Conservation (phyloP, 78 protist species). For the Guillardia theta region DNA sequence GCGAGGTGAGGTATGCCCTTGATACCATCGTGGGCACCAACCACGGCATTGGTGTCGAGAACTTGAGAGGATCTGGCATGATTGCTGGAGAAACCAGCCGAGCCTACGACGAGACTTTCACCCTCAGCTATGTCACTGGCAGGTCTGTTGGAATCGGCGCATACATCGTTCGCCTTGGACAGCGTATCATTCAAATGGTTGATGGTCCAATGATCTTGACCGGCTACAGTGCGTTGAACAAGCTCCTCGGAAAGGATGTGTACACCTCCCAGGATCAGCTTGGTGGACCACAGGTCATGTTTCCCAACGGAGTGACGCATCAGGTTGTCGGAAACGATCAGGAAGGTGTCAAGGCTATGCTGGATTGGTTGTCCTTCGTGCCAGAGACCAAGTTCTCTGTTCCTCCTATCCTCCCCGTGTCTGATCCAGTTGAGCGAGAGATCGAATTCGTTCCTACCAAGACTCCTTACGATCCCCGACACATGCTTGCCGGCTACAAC, state of each 20-base stretch:
- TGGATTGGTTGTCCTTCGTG: constrained; percentile 87
- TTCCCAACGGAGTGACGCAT: constrained; percentile 94
- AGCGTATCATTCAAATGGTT: constrained; percentile 67
- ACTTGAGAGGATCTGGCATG: constrained; percentile 91
- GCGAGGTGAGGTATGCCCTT: constrained; percentile 63
- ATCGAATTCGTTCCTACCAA: constrained; percentile 72
- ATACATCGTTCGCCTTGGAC: constrained; percentile 94
- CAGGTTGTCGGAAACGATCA: constrained; percentile 74
- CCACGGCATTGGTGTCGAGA: constrained; percentile 96
- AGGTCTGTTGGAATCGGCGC: constrained; percentile 98
- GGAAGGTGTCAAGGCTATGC: constrained; percentile 68
- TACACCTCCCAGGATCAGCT: constrained; percentile 91
- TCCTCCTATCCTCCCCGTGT: constrained; percentile 58
- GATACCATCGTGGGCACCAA: constrained; percentile 76
- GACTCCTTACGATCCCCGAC: constrained; percentile 84
- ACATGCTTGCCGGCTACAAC: constrained; percentile 75
- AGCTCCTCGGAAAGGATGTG: constrained; percentile 88
- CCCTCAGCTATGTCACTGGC: constrained; percentile 88
- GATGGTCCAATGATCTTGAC: constrained; percentile 90
- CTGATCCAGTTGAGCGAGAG: constrained; percentile 73
- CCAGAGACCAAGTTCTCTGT: constrained; percentile 59
- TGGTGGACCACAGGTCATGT: constrained; percentile 96
- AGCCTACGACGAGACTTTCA: constrained; percentile 90
- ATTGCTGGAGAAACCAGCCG: constrained; percentile 96
- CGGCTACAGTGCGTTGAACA: constrained; percentile 94